Percentiles rank a stretch among this genome's conserved stretches.
Evolutionary conservation across 2,329 filamentous ascomycete species (phyloP).

Genomic region (Nemania sp.): DNA sequence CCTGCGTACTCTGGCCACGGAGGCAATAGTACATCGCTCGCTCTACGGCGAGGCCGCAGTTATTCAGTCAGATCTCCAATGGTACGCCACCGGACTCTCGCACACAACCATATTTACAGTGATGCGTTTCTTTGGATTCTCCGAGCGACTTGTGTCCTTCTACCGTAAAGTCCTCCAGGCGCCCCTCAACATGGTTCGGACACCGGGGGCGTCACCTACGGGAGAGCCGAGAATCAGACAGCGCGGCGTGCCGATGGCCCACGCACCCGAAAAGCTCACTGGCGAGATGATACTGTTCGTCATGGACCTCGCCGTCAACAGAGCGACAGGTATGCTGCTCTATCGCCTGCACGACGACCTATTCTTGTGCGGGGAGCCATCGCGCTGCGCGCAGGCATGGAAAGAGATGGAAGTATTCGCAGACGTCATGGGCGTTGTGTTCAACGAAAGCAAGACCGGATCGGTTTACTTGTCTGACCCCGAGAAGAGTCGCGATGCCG

Average conservation of each 20-base stretch:
- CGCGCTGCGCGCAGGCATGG: slow-evolving; percentile 49
- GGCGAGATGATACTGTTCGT: slow-evolving; percentile 54
- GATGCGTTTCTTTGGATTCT: slow-evolving; percentile 51
- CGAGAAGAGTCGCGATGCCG: slow-evolving; percentile 29
- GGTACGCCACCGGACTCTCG: slow-evolving; percentile 49
- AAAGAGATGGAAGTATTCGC: slow-evolving; percentile 47
- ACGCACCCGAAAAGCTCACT: slow-evolving; percentile 51
- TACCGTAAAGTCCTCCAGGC: slow-evolving; percentile 51
- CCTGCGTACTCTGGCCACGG: slow-evolving; percentile 46
- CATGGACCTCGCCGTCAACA: slow-evolving; percentile 51
- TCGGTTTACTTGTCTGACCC: slow-evolving; percentile 43
- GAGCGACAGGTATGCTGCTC: slow-evolving; percentile 47
- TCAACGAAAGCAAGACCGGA: slow-evolving; percentile 49
- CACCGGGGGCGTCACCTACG: slow-evolving; percentile 35
- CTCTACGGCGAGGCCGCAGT: slow-evolving; percentile 39
- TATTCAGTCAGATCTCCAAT: slow-evolving; percentile 49
- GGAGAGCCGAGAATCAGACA: slow-evolving; percentile 45
- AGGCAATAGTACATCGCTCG: slow-evolving; percentile 42
- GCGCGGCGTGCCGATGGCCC: slow-evolving; percentile 51
- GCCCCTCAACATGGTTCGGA: slow-evolving; percentile 49
- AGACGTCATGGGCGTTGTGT: slow-evolving; percentile 47
- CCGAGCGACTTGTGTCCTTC: slow-evolving; percentile 48
- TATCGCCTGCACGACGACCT: slow-evolving; percentile 55
- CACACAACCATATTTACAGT: slow-evolving; percentile 50
- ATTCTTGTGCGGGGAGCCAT: slow-evolving; percentile 52